Evolutionary conservation across 164 flowering plant genomes (phyloP).

Genomic region (Euptelea pleiosperma): DNA sequence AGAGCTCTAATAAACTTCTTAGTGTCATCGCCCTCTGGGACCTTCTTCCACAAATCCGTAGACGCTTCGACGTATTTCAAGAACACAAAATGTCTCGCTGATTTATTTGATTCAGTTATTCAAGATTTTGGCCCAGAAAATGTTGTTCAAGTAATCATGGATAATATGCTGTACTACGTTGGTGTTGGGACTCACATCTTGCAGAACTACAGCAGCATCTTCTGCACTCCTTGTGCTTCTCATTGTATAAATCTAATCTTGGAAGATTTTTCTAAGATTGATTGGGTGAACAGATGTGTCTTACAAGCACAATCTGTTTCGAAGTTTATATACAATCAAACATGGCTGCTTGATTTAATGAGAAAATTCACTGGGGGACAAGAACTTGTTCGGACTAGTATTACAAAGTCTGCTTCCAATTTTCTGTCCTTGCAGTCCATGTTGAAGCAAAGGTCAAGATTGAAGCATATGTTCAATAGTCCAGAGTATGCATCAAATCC

Average conservation of each 20-base stretch:
- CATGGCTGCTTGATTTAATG: slow-evolving; percentile 70
- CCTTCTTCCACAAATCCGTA: slow-evolving; percentile 83
- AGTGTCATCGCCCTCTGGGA: slow-evolving; percentile 87
- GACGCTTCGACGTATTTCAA: slow-evolving; percentile 77
- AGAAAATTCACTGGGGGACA: slow-evolving; percentile 74
- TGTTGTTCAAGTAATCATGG: slow-evolving; percentile 87
- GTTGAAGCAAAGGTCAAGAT: slow-evolving; percentile 56
- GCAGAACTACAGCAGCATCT: slow-evolving; percentile 67
- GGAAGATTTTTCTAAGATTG: slow-evolving; percentile 84
- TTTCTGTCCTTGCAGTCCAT: slow-evolving; percentile 77
- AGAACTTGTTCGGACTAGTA: slow-evolving; percentile 67
- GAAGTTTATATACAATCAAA: slow-evolving; percentile 69
- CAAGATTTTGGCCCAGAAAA: slow-evolving; percentile 87
- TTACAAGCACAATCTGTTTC: slow-evolving; percentile 75
- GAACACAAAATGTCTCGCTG: slow-evolving; percentile 63
- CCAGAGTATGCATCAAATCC: slow-evolving; percentile 59
- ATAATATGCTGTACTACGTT: slow-evolving; percentile 53
- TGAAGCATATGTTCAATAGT: slow-evolving; percentile 76
- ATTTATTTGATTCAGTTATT: slow-evolving; percentile 76
- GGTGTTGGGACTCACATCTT: slow-evolving; percentile 61
- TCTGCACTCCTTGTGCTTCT: slow-evolving; percentile 83
- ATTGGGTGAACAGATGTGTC: slow-evolving; percentile 83
- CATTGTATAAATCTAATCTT: slow-evolving; percentile 75
- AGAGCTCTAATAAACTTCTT: slow-evolving; percentile 82
- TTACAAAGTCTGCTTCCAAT: slow-evolving; percentile 65